Evolutionary conservation across 441 rosid genomes (phyloP), one percentile per base, ranked within the genome.

Genomic region (Hypseocharis bilobata): DNA sequence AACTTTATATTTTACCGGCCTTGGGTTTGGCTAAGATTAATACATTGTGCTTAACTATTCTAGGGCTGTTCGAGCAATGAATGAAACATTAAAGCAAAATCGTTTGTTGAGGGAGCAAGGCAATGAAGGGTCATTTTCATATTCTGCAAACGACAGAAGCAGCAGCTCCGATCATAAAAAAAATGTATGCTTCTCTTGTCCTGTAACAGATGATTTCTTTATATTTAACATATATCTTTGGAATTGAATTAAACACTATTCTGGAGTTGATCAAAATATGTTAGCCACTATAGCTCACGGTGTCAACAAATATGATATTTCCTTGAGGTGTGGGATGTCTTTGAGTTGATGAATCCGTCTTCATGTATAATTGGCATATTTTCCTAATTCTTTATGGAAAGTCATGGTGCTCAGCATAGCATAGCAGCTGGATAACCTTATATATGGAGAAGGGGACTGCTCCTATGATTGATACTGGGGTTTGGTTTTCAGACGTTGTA

Each of bases 11-110:
- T 17, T 19, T 8, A 17, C 6, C 20, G 17, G 22, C 6, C 7
- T 17, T 65, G 45, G 61, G 7, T 51, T 40, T 61, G 6, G 42
- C 49, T 47, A 36, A 27, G 10, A 5, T 26, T 5, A 25, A 32
- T 68, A 34, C 13, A 16, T 52, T 27, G 19, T 52, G 38, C 32
- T 69, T 27, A 69, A 70, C 54, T 70, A 28, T 79, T 78, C 71
- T 90, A 95, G 98, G 96, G 97, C 97, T 76, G 98, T 92, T 47
- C 86, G 97, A 66, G 97, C 95, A 44, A 95, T 95, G 98, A 92
- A 81, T 80, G 99, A 95, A 86, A 79, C 89, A 11, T 65, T 92
- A 86, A 95, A 95, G 90, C 98, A 92, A 83, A 89, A 92, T 72
- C 93, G 93, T 60, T 74, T 83, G 66, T 69, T 82, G 74, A 84